These are phyloP conservation scores for Leccinum barrowsii DNA, from an alignment of 768 basidiomycete genomes.

Conservation along the genomic window DNA sequence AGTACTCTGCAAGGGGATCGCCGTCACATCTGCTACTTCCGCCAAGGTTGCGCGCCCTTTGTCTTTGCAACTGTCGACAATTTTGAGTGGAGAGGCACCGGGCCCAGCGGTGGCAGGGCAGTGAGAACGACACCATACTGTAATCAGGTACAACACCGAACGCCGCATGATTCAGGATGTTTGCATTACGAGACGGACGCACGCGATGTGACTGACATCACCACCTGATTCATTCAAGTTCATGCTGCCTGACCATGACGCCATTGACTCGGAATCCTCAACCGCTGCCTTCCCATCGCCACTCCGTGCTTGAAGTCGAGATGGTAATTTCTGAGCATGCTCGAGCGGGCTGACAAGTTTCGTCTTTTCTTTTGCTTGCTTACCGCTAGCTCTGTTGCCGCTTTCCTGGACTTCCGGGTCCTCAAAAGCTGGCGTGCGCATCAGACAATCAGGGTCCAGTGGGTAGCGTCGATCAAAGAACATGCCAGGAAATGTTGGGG, in stretches of 20 bases:
- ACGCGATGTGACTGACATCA: conserved; percentile 49
- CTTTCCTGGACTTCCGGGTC: conserved; percentile 1
- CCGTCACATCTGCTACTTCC: conserved; percentile 4
- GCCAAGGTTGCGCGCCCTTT: neutral
- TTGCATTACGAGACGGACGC: conserved; percentile 17
- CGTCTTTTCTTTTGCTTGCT: conserved; percentile 40
- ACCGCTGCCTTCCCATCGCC: neutral
- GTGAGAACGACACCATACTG: conserved; percentile 25
- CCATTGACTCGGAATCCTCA: neutral
- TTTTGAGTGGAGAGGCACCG: conserved; percentile 18
- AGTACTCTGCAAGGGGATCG: conserved; percentile 68
- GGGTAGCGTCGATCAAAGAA: too few species aligned
- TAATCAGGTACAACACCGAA: conserved; percentile 14
- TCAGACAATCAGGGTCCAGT: too few species aligned
- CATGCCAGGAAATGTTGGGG: too few species aligned
- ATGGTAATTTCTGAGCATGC: conserved; percentile 49
- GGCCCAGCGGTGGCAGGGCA: conserved; percentile 19
- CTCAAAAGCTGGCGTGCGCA: too few species aligned
- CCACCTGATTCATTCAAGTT: conserved; percentile 9
- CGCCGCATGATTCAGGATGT: neutral
- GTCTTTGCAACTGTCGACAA: neutral
- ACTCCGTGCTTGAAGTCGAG: conserved; percentile 14
- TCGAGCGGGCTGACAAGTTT: conserved; percentile 45
- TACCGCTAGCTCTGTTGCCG: conserved; percentile 8
- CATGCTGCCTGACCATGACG: too few species aligned